These are phyloP conservation scores for Cytospora piceicola DNA, from an alignment of 2,329 filamentous ascomycete species.

Conservation along the genomic window DNA sequence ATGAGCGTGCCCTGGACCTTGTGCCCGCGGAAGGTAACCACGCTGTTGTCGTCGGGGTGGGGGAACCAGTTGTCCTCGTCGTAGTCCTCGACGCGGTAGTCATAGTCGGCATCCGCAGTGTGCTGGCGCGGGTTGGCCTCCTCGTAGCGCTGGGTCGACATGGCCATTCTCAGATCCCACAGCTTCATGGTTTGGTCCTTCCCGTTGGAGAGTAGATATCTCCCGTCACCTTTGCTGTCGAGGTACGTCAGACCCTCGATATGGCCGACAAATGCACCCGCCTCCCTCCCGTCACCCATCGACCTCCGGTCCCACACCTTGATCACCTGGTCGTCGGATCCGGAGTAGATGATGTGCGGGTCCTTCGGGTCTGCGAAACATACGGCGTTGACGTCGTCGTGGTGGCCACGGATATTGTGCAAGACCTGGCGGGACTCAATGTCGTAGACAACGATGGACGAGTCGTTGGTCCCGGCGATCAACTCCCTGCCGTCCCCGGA, in stretches of 20 bases:
- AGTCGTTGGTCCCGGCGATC: conserved; percentile 81
- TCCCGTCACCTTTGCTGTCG: conserved; percentile 70
- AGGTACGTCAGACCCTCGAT: conserved; percentile 70
- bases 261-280: conserved; percentile 69
- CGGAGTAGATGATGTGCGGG: conserved; percentile 93
- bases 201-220: conserved; percentile 88
- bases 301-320: conserved; percentile 96
- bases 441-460: conserved; percentile 87
- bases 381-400: conserved; percentile 92
- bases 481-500: conserved; percentile 90
- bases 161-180: conserved; percentile 92
- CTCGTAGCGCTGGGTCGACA: conserved; percentile 69
- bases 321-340: conserved; percentile 90
- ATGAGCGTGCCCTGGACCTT: conserved; percentile 88
- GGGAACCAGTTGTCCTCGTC: conserved; percentile 68
- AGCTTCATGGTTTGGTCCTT: conserved; percentile 98
- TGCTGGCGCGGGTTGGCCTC: conserved; percentile 59
- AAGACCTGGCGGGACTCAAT: conserved; percentile 79
- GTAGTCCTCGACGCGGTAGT: conserved; percentile 74
- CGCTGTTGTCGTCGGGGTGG: conserved; percentile 83
- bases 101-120: conserved; percentile 63
- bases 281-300: conserved; percentile 79
- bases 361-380: conserved; percentile 89
- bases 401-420: conserved; percentile 76
- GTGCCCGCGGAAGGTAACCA: conserved; percentile 94